Base-by-base conservation (phyloP, 2,329 filamentous ascomycete species). In the Sclerotinia minor region DNA sequence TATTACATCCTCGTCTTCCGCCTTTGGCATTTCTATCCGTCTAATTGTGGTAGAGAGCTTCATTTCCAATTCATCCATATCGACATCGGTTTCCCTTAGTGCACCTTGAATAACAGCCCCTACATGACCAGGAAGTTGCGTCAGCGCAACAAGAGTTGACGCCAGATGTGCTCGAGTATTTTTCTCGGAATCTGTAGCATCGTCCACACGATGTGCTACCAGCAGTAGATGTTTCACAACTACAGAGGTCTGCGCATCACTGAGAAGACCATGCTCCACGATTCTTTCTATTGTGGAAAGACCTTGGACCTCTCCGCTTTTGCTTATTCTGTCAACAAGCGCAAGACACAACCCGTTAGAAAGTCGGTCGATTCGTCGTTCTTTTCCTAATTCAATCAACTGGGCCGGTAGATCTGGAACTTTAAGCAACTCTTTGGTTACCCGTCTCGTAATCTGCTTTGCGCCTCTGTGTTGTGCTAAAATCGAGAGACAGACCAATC, bases 391-490 rank as follows among this genome's bases (percentile, higher is more conserved):
- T 45, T 87, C 83, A 2, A 84, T 78, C 1, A 94, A 80, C 17
- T 85, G 82, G 50, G 79, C 79, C n/a, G 85, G 80, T 35, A 93
- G 80, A 58, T 87, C 82, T 0, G 85, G 81, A 26, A 91, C 79
- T 70, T 87, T 89, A 69, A 92, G 80, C 6, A 95, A 78, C 13
- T 86, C 86, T 76, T 88, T 92, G 41, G 89, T 84, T 5, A 94
- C 87, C 69, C 86, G 86, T 74, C 83, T 85, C 0, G 92, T 89
- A 68, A 96, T 83, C 70, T 86, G 85, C 69, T 87, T 85, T 5
- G 88, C 85, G 3, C 87, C 87, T 76, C 92, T 88, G 78, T 93
- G 89, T 76, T 96, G 91, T 1, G 92, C 90, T 53, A 98, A 81
- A 26, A 96, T 88, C 5, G 91, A 88, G 65, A 98, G 80, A 75